These are phyloP conservation scores for Shiraia bambusicola DNA, from an alignment of 2,329 filamentous ascomycete species.

Conservation along the genomic window DNA sequence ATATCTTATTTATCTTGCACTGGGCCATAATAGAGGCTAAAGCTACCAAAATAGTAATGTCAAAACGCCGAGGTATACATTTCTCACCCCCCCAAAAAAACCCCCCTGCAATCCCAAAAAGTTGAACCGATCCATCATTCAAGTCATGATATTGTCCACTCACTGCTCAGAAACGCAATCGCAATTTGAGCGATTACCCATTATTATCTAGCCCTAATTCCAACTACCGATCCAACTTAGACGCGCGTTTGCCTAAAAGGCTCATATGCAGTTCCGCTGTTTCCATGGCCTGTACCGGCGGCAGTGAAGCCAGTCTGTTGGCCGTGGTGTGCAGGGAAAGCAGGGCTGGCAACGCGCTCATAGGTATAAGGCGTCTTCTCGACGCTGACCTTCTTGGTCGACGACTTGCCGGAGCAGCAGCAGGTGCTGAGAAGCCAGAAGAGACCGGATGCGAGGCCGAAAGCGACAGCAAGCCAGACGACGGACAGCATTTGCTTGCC, in stretches of 20 bases:
- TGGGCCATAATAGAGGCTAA: no score
- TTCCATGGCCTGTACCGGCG: constrained; percentile 22
- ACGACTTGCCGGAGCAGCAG: constrained; percentile 76
- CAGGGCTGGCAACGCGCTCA: constrained; percentile 54
- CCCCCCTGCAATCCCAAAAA: no score
- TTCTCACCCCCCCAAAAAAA: no score
- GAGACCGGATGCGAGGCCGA: constrained; percentile 71
- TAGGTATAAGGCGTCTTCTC: constrained; percentile 65
- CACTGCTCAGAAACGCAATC: no score
- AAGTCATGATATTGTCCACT: no score
- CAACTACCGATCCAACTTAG: constrained; percentile 7
- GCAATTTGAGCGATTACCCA: no score
- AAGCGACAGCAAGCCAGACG: constrained; percentile 78
- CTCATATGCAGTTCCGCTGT: constrained; percentile 44
- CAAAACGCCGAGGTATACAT: no score
- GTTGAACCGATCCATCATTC: no score
- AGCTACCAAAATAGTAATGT: no score
- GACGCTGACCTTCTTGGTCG: constrained; percentile 49
- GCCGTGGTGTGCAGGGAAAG: constrained; percentile 38
- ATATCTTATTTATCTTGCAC: no score
- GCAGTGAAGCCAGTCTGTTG: constrained; percentile 21
- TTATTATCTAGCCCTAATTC: not conserved
- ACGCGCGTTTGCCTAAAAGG: constrained; percentile 44
- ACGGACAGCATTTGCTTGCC: constrained; percentile 69
- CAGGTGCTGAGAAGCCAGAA: constrained; percentile 93